Evolutionary conservation across 176 grass and related monocot species (phyloP).

Genomic region (Aegilops tauschii): DNA sequence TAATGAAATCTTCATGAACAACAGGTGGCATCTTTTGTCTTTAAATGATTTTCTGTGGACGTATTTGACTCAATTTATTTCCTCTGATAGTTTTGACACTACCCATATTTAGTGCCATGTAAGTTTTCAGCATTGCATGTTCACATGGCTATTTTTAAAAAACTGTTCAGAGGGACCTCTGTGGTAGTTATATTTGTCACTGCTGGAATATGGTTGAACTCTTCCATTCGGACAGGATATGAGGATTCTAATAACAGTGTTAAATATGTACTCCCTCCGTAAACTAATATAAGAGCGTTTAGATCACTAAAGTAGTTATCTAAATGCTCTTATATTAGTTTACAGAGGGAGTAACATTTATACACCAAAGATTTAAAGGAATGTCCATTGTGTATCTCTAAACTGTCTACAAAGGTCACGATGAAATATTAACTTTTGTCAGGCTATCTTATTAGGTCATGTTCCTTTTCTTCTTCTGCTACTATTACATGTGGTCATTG

Average conservation of each 20-base stretch:
- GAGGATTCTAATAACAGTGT: background rate
- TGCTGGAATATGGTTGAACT: background rate
- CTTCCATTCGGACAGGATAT: background rate
- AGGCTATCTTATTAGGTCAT: constrained; percentile 34
- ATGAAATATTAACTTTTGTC: background rate
- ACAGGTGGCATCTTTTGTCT: background rate
- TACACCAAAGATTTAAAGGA: background rate
- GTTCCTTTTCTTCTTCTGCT: constrained; percentile 51
- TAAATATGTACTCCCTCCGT: background rate
- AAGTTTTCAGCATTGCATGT: constrained; percentile 12
- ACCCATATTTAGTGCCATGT: background rate
- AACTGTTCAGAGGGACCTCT: background rate
- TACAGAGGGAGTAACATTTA: background rate
- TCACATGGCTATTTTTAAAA: background rate
- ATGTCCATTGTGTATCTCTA: background rate
- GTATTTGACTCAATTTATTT: background rate
- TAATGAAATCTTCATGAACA: background rate
- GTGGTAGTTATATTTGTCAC: background rate
- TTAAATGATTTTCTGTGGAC: background rate
- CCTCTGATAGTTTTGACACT: background rate
- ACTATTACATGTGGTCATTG: constrained; percentile 37
- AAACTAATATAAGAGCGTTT: too few species aligned
- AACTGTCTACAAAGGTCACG: background rate
- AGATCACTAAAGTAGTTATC: too few species aligned
- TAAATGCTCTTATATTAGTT: too few species aligned